phyloP scores from a whole-genome alignment of 2,329 filamentous ascomycete genomes.

The Monilinia polystroma region DNA sequence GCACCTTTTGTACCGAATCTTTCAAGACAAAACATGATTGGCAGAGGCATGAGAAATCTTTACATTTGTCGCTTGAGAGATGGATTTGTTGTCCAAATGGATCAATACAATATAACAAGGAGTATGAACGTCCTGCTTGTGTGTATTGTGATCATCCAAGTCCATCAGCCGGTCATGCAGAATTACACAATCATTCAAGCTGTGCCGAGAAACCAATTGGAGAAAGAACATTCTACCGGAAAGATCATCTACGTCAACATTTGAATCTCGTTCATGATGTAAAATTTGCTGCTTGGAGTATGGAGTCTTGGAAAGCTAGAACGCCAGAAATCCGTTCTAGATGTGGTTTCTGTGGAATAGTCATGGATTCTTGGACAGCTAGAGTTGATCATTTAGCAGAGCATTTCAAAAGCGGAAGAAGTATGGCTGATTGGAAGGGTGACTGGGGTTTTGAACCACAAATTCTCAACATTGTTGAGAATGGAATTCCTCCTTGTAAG shows the following conservation, averaged over 20 bases:
- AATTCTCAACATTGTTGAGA: slow-evolving; percentile 63
- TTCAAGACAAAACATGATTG: slow-evolving; percentile 69
- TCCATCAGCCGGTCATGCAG: slow-evolving; percentile 56
- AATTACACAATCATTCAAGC: slow-evolving; percentile 58
- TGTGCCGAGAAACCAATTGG: slow-evolving; percentile 64
- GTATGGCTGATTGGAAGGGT: slow-evolving; percentile 69
- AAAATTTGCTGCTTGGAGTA: slow-evolving; percentile 64
- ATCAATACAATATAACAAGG: slow-evolving; percentile 54
- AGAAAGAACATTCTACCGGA: slow-evolving; percentile 65
- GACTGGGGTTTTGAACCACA: slow-evolving; percentile 66
- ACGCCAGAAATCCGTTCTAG: slow-evolving; percentile 61
- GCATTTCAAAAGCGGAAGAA: slow-evolving; percentile 64
- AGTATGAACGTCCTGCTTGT: slow-evolving; percentile 57
- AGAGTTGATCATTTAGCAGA: slow-evolving; percentile 64
- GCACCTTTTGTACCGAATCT: slow-evolving; percentile 67
- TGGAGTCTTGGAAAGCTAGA: slow-evolving; percentile 60
- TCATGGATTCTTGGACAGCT: slow-evolving; percentile 61
- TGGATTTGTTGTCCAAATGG: slow-evolving; percentile 65
- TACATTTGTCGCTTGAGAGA: slow-evolving; percentile 62
- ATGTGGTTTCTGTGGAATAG: slow-evolving; percentile 64
- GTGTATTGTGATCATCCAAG: slow-evolving; percentile 59
- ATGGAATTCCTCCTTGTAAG: slow-evolving; percentile 65
- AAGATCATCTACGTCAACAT: slow-evolving; percentile 67
- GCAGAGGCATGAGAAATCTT: slow-evolving; percentile 69
- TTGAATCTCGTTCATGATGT: slow-evolving; percentile 59